Evolutionary conservation across 2,329 filamentous ascomycete species (phyloP), one percentile per base, ranked within the genome.

Genomic region (Didymella glomerata): DNA sequence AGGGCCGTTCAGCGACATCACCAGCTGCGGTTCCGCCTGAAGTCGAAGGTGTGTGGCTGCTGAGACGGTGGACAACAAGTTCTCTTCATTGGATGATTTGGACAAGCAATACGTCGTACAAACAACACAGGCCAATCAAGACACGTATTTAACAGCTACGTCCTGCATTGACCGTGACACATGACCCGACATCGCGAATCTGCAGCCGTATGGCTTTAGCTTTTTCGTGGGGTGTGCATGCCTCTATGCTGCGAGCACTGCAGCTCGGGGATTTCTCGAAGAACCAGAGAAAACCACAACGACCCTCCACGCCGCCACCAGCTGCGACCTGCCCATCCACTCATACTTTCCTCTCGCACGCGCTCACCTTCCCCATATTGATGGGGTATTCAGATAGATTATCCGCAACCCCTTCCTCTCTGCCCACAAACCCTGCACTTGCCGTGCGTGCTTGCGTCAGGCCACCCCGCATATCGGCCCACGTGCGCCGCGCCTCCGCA

Each of bases 401-500:
- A n/a, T n/a, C n/a, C n/a, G n/a, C n/a, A n/a, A n/a, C n/a, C n/a
- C n/a, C n/a, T n/a, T n/a, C n/a, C n/a, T n/a, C n/a, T n/a, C n/a
- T n/a, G n/a, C n/a, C n/a, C 18, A 40, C 45, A 32, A 16, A 1
- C 28, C 28, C 9, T 11, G 28, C 9, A 30, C 8, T 13, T 30
- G 11, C 10, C 30, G 14, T 16, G 42, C 42, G 24, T 54, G 42
- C 30, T 32, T 16, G 42, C 42, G 24, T 54, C 51, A 54, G 41
- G 32, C 52, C 41, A 55, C 52, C 57, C 52, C 52, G 40, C 59
- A 61, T n/a, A 56, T 50, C 54, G 45, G 25, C 48, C 57, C 49
- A 44, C 54, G 47, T 51, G 54, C 51, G 60, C 51, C 55, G 58
- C 49, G 10, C 11, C 54, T 38, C 54, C 54, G 53, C 48, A 57